A percentile compares a stretch with the other conserved stretches of the same genome.
Evolutionary conservation across 1,284 basidiomycete species (phyloP).

Genomic region (Vanrija humicola): DNA sequence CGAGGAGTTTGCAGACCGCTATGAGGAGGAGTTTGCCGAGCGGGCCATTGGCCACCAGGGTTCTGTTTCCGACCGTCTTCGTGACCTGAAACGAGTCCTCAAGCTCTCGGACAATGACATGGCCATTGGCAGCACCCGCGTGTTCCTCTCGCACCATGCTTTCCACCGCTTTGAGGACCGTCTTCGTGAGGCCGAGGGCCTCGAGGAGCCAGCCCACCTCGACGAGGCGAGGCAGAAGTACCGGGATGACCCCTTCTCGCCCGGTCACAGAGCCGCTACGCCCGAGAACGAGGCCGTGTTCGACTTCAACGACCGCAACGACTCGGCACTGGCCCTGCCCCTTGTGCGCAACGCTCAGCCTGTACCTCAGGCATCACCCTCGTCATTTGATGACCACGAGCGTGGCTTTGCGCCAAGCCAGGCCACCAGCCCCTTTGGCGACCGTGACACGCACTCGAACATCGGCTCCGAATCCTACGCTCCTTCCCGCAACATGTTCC

Average conservation of each 20-base stretch:
- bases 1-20: slow-evolving; percentile 81
- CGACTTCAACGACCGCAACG: slow-evolving; percentile 28
- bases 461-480: slow-evolving; percentile 87
- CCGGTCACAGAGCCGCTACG: slow-evolving; percentile 56
- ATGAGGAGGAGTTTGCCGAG: slow-evolving; percentile 56
- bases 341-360: slow-evolving; percentile 74
- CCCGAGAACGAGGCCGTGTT: slow-evolving; percentile 18
- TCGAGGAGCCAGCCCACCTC: slow-evolving; percentile 57
- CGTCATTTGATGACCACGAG: slow-evolving; percentile 69
- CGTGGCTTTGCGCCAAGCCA: slow-evolving; percentile 59
- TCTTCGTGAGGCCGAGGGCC: slow-evolving; percentile 72
- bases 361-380: slow-evolving; percentile 54
- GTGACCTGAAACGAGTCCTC: slow-evolving; percentile 58
- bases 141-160: slow-evolving; percentile 80
- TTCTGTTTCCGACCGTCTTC: slow-evolving; percentile 43
- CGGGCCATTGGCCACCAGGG: slow-evolving; percentile 47
- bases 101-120: slow-evolving; percentile 67
- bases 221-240: slow-evolving; percentile 63
- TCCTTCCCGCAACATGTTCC: slow-evolving; percentile 92
- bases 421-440: slow-evolving; percentile 61
- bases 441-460: slow-evolving; percentile 63
- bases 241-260: slow-evolving; percentile 58
- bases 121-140: slow-evolving; percentile 75
- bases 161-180: slow-evolving; percentile 90
- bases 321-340: slow-evolving; percentile 54